Percentiles rank a stretch among this genome's conserved stretches.
phyloP scores from a whole-genome alignment of 2,329 filamentous ascomycete species.

The Graphium sp. region DNA sequence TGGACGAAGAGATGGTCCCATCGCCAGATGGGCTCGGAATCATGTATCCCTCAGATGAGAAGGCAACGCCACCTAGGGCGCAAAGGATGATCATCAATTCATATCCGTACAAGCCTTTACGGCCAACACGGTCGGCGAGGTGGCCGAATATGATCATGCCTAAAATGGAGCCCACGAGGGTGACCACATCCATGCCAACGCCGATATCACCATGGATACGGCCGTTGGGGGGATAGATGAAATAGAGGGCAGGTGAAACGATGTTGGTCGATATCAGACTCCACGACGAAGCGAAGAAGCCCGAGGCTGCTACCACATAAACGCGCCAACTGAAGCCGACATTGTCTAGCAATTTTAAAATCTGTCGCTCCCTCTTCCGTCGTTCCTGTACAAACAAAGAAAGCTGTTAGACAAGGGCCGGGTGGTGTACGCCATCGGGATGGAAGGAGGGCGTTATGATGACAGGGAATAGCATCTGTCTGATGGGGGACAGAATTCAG shows the following conservation, averaged over 20 bases:
- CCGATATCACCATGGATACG: constrained; percentile 4
- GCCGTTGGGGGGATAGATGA: constrained; percentile 9
- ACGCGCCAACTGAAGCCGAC: constrained; percentile 11
- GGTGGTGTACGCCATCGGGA: too few relatives aligned
- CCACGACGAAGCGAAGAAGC: constrained; percentile 13
- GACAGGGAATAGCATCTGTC: too few relatives aligned
- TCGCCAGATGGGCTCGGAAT: constrained; percentile 1
- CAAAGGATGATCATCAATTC: constrained; percentile 10
- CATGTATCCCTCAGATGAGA: constrained; percentile 7
- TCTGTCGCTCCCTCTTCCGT: constrained; percentile 6
- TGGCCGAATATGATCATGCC: constrained; percentile 11
- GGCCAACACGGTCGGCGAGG: constrained; percentile 10
- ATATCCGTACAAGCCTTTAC: constrained; percentile 10
- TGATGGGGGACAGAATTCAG: too few relatives aligned
- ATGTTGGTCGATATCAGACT: constrained; percentile 13
- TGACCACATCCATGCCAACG: constrained; percentile 9
- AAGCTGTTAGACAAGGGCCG: too few relatives aligned
- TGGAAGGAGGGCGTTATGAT: too few relatives aligned
- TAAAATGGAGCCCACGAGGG: constrained; percentile 8
- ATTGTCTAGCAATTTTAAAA: constrained; percentile 7
- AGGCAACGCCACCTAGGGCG: constrained; percentile 9
- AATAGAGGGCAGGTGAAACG: constrained; percentile 11
- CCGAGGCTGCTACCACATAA: constrained; percentile 10
- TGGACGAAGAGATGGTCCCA: constrained; percentile 5
- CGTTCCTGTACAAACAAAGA: too few relatives aligned